Evolutionary conservation across 345 rosid genomes (phyloP).

Genomic region (Syzygium oleosum): DNA sequence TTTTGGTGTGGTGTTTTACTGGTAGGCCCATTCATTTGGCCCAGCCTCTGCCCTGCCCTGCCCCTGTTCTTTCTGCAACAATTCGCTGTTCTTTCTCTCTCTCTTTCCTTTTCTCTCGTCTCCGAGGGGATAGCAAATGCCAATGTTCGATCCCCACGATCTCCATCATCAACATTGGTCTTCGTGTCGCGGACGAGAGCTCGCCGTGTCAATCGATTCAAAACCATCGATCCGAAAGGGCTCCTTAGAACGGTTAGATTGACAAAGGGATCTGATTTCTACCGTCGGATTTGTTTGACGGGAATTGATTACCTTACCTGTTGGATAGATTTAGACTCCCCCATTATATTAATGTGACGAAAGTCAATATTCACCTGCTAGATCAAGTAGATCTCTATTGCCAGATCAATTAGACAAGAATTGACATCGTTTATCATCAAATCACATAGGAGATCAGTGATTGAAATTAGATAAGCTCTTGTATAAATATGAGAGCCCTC

Average conservation of each 20-base stretch:
- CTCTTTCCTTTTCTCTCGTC: neutral
- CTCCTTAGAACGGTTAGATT: neutral
- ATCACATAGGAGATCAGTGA: too few relatives aligned
- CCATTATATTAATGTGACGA: neutral
- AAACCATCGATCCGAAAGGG: neutral
- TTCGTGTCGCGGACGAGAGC: neutral
- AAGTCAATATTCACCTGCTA: neutral
- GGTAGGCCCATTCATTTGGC: neutral
- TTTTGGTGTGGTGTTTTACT: neutral
- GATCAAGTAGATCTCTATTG: too few relatives aligned
- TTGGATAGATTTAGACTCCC: accelerated
- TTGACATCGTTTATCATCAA: neutral
- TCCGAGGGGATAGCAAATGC: neutral
- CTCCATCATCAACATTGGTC: neutral
- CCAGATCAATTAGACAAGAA: too few relatives aligned
- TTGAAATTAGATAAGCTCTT: neutral
- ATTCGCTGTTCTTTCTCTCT: neutral
- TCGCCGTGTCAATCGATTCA: neutral
- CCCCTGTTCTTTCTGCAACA: neutral
- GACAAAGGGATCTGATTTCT: accelerated
- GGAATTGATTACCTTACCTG: accelerated
- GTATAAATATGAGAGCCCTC: neutral
- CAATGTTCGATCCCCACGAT: neutral
- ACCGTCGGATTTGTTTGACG: neutral
- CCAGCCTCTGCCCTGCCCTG: neutral